These are phyloP conservation scores for Hyaloscypha variabilis DNA, from an alignment of 495 filamentous ascomycete species.

Conservation along the genomic window DNA sequence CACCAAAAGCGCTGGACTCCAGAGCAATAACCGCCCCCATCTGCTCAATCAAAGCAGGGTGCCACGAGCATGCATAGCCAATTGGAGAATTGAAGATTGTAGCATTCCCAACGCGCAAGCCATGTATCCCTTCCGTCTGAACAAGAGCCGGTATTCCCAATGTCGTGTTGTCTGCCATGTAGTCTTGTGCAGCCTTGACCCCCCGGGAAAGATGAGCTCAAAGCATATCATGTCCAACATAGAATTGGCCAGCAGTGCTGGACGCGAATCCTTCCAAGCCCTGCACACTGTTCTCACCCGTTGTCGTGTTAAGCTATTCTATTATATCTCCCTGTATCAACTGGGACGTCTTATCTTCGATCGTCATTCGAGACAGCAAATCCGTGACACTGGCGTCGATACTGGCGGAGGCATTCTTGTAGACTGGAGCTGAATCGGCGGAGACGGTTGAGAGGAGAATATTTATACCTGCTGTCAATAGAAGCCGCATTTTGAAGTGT, in stretches of 20 bases:
- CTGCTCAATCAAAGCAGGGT: conserved; percentile 57
- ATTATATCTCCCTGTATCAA: conserved; percentile 69
- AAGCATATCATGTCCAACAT: conserved; percentile 56
- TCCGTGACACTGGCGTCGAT: too few relatives aligned
- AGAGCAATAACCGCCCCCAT: conserved; percentile 47
- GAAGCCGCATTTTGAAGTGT: too few relatives aligned
- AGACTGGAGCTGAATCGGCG: too few relatives aligned
- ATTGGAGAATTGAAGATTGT: conserved; percentile 79
- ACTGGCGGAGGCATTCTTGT: too few relatives aligned
- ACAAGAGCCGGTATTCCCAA: conserved; percentile 67
- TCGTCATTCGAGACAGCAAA: conserved; percentile 53
- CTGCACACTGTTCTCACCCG: conserved; percentile 60
- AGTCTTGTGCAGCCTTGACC: not conserved
- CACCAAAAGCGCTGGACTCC: conserved; percentile 63
- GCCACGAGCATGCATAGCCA: conserved; percentile 67
- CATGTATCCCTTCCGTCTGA: conserved; percentile 73
- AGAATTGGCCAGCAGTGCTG: conserved; percentile 64
- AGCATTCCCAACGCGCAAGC: conserved; percentile 68
- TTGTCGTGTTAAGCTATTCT: conserved; percentile 67
- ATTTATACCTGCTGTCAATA: too few relatives aligned
- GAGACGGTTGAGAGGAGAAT: too few relatives aligned
- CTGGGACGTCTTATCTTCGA: conserved; percentile 70
- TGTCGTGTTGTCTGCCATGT: not conserved
- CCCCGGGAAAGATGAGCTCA: too few relatives aligned
- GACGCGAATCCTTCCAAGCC: conserved; percentile 69